Base-by-base conservation (phyloP, 2,329 filamentous ascomycete genomes). In the Fusarium hostae region DNA sequence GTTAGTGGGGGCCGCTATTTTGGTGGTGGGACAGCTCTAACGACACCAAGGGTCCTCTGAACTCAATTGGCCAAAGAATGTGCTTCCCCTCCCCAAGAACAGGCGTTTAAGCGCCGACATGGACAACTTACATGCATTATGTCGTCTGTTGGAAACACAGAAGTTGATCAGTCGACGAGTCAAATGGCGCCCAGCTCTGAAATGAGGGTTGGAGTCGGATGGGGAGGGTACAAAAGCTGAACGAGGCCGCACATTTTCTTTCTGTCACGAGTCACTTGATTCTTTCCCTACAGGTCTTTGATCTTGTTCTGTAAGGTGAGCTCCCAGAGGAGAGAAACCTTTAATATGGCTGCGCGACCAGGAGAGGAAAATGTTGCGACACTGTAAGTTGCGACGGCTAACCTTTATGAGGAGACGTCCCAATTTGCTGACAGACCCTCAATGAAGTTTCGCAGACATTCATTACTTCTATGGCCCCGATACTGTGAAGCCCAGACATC, bases 391-490 rank as follows among this genome's bases (percentile, higher is more conserved):
- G 48, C 52, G 48, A 60, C 32, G 26, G 37, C 32, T 44, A 55
- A 64, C 12, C 59, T 37, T 41, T 28, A 26, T n/a, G 54, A 12
- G n/a, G 20, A 22, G 20, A 47, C 28, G 32, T 32, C n/a, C 32
- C 34, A 30, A 30, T 45, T 44, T 35, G 34, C 67, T 72, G 58
- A 74, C 73, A 60, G 18, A 41, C 41, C 15, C 20, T 41, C 22
- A 18, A 57, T 40, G 8, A 64, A 95, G 92, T 76, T 94, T 93
- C 77, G 91, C 88, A 70, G 93, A 95, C 77, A 79, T 94, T 59
- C 93, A 95, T 80, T 95, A 94, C 81, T 94, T 90, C 81, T 94
- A 94, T 81, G 87, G 88, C 30, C 86, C 90, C n/a, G 90, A 91
- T 5, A 85, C 86, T 9, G 84, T 86, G 62, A 89, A 87, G 62